These are phyloP conservation scores for Neonectria sp. DNA, from an alignment of 2,329 filamentous ascomycete genomes.

Conservation along the genomic window DNA sequence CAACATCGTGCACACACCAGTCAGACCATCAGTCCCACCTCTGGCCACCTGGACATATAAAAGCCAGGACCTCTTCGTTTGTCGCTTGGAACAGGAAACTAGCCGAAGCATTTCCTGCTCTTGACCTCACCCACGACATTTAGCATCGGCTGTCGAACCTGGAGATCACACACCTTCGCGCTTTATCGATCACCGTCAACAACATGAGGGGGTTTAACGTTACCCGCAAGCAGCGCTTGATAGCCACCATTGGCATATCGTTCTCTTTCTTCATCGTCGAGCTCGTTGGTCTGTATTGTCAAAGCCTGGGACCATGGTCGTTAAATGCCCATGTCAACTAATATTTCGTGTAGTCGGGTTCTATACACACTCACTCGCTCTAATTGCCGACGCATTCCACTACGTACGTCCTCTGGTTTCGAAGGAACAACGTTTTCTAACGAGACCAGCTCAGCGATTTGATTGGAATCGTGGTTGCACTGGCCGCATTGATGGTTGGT, in stretches of 20 bases:
- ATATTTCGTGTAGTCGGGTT: conserved; percentile 68
- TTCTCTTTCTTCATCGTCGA: conserved; percentile 68
- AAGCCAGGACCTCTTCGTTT: background rate
- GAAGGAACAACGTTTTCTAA: conserved; percentile 14
- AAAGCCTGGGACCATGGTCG: background rate
- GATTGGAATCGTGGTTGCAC: conserved; percentile 77
- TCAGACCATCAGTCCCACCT: conserved; percentile 28
- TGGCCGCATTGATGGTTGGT: conserved; percentile 74
- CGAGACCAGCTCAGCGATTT: conserved; percentile 75
- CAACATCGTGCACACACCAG: background rate
- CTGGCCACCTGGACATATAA: conserved; percentile 14
- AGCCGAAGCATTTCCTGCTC: background rate
- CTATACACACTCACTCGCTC: conserved; percentile 78
- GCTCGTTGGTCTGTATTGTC: conserved; percentile 58
- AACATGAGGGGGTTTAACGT: conserved; percentile 42
- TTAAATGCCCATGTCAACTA: conserved; percentile 16
- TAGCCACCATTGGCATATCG: conserved; percentile 64
- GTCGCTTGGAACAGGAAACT: background rate
- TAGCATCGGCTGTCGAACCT: background rate
- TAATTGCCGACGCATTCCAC: conserved; percentile 85
- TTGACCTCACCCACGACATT: background rate
- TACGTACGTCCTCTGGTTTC: conserved; percentile 67
- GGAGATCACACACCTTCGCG: background rate
- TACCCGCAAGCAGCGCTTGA: conserved; percentile 61
- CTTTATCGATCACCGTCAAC: background rate